Percentiles rank a stretch among this genome's conserved stretches.
phyloP scores from a whole-genome alignment of 805 yeast species.

The Blastobotrys americana region DNA sequence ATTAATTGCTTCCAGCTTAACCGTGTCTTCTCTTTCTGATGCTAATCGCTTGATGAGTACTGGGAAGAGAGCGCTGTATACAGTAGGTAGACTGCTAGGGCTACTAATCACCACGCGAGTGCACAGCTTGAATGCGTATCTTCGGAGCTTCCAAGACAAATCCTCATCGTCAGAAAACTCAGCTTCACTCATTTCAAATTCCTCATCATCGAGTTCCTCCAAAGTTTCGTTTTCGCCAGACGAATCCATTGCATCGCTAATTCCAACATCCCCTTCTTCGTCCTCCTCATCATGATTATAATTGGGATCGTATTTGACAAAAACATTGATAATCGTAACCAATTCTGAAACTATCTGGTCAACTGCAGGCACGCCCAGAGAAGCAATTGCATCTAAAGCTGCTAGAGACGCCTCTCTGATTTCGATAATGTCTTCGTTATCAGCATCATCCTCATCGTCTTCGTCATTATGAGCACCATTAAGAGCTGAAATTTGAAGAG shows the following conservation, averaged over 20 bases:
- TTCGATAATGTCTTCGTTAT: slow-evolving; percentile 39
- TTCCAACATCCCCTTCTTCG: slow-evolving; percentile 23
- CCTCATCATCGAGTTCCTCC: slow-evolving; percentile 34
- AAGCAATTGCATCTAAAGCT: slow-evolving; percentile 36
- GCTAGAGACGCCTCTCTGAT: slow-evolving; percentile 45
- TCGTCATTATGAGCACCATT: slow-evolving; percentile 18
- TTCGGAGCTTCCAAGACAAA: slow-evolving; percentile 57
- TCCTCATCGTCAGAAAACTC: slow-evolving; percentile 41
- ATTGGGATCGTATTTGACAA: slow-evolving; percentile 44
- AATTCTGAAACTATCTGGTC: slow-evolving; percentile 27
- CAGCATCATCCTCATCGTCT: slow-evolving; percentile 30
- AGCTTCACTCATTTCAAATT: slow-evolving; percentile 26
- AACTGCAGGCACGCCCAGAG: slow-evolving; percentile 33
- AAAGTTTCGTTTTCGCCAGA: slow-evolving; percentile 32
- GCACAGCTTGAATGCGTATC: slow-evolving; percentile 41
- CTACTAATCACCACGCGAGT: slow-evolving; percentile 34
- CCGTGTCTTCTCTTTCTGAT: slow-evolving; percentile 36
- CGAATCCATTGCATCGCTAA: slow-evolving; percentile 11
- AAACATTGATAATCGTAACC: slow-evolving; percentile 28
- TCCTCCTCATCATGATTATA: slow-evolving; percentile 21
- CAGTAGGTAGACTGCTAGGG: slow-evolving; percentile 32
- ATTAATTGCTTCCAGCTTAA: slow-evolving; percentile 43
- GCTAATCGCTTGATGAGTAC: slow-evolving; percentile 37
- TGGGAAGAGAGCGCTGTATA: slow-evolving; percentile 30
- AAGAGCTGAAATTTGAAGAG: slow-evolving; percentile 26